These are phyloP conservation scores for Yamadazyma ubonensis DNA, from an alignment of 805 yeast genomes.

Conservation along the genomic window DNA sequence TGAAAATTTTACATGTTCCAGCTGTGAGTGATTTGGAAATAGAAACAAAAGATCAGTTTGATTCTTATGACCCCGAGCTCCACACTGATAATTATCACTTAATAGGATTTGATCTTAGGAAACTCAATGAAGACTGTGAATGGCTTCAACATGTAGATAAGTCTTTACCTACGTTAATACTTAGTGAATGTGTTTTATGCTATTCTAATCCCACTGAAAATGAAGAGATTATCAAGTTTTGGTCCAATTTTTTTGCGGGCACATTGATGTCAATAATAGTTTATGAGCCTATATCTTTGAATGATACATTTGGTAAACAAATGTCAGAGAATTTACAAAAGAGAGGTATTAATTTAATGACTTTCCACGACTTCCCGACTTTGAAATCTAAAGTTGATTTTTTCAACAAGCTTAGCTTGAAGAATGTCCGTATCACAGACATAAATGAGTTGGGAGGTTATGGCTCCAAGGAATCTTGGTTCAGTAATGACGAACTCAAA, in stretches of 20 bases:
- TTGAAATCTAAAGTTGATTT: constrained; percentile 26
- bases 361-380: constrained; percentile 53
- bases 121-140: constrained; percentile 2
- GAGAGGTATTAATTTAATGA: constrained; percentile 63
- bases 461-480: constrained; percentile 38
- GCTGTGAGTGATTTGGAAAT: constrained; percentile 6
- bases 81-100: constrained; percentile 48
- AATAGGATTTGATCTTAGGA: constrained; percentile 55
- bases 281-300: constrained; percentile 71
- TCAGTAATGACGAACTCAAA: constrained; percentile 34
- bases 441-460: constrained; percentile 45
- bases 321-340: constrained; percentile 61
- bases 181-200: constrained; percentile 78
- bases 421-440: constrained; percentile 42
- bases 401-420: constrained; percentile 25
- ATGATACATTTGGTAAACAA: constrained; percentile 63
- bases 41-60: constrained; percentile 24
- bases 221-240: constrained; percentile 42
- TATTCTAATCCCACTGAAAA: constrained; percentile 57
- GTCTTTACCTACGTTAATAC: constrained; percentile 53
- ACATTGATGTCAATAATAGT: constrained; percentile 37
- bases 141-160: constrained; percentile 27
- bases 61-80: constrained; percentile 25
- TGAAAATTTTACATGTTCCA: constrained; percentile 19
- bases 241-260: constrained; percentile 27